Percentiles rank a stretch among this genome's conserved stretches.
phyloP scores from a whole-genome alignment of 257 asterid species.

The Nyctanthes arbortristis region DNA sequence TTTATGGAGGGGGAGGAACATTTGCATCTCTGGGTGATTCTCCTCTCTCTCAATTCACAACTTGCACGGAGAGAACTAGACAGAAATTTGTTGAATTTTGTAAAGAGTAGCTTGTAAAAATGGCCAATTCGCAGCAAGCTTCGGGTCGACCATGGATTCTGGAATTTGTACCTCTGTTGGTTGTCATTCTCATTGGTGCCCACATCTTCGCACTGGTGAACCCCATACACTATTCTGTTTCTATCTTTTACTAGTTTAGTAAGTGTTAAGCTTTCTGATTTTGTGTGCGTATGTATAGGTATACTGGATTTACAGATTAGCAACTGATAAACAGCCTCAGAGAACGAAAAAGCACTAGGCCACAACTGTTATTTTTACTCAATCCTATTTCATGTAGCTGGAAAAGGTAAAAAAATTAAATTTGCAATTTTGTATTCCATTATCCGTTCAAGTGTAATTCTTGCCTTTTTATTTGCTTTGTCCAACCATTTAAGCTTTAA shows the following conservation, averaged over 20 bases:
- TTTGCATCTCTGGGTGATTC: no score
- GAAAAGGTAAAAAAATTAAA: no score
- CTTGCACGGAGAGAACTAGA: no score
- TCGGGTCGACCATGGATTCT: conserved; percentile 58
- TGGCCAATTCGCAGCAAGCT: conserved; percentile 46
- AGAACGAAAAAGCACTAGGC: conserved; percentile 56
- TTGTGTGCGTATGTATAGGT: conserved; percentile 42
- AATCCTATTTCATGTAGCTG: background rate
- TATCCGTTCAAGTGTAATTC: background rate
- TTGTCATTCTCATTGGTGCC: conserved; percentile 52
- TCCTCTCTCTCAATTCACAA: no score
- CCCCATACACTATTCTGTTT: background rate
- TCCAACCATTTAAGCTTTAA: background rate
- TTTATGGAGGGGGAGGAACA: no score
- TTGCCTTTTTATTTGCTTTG: background rate
- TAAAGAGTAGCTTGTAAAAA: background rate
- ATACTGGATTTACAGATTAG: conserved; percentile 81
- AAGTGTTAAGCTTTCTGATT: background rate
- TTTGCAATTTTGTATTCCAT: background rate
- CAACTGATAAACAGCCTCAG: conserved; percentile 75
- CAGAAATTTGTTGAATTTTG: background rate
- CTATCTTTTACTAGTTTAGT: background rate
- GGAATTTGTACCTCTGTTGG: conserved; percentile 49
- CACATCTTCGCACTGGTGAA: conserved; percentile 60
- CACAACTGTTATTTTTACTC: background rate